Percentiles rank a stretch among this genome's conserved stretches.
Evolutionary conservation across 768 basidiomycete genomes (phyloP).

Genomic region (Rhodotorula diobovata): DNA sequence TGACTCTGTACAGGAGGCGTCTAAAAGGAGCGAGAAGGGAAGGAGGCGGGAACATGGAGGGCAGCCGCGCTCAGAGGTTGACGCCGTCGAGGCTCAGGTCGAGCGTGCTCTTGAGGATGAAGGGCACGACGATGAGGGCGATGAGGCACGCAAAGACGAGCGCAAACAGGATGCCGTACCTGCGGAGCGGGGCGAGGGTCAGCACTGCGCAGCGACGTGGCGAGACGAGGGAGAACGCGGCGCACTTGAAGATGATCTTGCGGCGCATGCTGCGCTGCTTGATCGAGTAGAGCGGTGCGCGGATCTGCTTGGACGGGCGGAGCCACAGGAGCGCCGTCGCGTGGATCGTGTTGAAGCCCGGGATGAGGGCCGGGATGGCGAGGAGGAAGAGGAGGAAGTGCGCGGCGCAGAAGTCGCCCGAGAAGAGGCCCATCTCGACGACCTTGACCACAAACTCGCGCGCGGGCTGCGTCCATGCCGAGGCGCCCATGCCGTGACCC

Average conservation of each 20-base stretch:
- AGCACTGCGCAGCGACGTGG: background rate
- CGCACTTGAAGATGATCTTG: constrained; percentile 57
- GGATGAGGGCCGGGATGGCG: constrained; percentile 64
- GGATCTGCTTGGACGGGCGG: constrained; percentile 87
- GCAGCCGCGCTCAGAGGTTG: constrained; percentile 11
- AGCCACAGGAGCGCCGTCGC: constrained; percentile 93
- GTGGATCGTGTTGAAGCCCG: constrained; percentile 86
- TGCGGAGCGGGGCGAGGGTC: background rate
- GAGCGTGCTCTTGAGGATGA: constrained; percentile 18
- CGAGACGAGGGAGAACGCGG: constrained; percentile 44
- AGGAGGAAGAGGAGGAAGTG: constrained; percentile 28
- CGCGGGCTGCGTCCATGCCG: constrained; percentile 94
- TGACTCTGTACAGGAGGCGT: background rate
- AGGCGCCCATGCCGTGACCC: constrained; percentile 80
- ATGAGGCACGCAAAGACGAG: constrained; percentile 65
- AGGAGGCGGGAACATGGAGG: too few relatives aligned
- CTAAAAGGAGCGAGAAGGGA: background rate
- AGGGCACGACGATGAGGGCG: constrained; percentile 59
- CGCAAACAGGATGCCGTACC: constrained; percentile 63
- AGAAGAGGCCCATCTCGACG: constrained; percentile 82
- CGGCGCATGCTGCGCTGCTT: constrained; percentile 56
- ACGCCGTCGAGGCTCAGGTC: constrained; percentile 11
- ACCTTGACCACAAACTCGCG: constrained; percentile 98
- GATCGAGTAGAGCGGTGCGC: constrained; percentile 78
- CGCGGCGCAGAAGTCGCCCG: constrained; percentile 71